Evolutionary conservation across 1,284 basidiomycete species (phyloP).

Genomic region (Abortiporus biennis): DNA sequence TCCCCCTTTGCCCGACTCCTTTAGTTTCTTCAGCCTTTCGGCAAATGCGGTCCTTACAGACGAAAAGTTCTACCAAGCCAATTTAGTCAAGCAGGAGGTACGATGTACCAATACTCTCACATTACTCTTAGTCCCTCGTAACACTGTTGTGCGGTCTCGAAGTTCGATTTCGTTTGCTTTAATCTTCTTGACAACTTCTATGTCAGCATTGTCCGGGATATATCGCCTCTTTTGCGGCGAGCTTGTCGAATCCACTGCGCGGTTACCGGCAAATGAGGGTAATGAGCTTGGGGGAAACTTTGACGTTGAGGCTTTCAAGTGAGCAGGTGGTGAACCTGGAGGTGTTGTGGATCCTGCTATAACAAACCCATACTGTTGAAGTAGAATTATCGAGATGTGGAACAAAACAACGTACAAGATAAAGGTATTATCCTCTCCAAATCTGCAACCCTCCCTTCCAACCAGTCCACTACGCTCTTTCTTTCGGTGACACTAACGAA

Average conservation of each 20-base stretch:
- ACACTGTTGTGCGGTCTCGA: conserved; percentile 67
- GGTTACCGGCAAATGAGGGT: conserved; percentile 31
- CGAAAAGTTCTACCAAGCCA: conserved; percentile 58
- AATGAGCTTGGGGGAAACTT: conserved; percentile 9
- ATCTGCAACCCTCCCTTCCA: conserved; percentile 59
- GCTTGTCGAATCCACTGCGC: conserved; percentile 30
- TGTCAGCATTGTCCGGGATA: conserved; percentile 70
- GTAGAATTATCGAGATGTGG: no score
- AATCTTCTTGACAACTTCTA: conserved; percentile 81
- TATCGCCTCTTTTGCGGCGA: conserved; percentile 71
- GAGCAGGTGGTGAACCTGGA: conserved; percentile 59
- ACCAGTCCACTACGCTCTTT: conserved; percentile 77
- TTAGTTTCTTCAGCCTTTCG: conserved; percentile 73
- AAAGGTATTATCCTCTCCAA: conserved; percentile 55
- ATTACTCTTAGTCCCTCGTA: conserved; percentile 72
- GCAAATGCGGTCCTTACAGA: conserved; percentile 52
- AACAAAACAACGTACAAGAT: conserved; percentile 35
- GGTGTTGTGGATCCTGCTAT: conserved; percentile 49
- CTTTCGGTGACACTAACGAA: conserved; percentile 86
- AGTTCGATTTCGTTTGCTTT: conserved; percentile 69
- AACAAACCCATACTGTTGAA: no score
- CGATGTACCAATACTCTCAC: conserved; percentile 33
- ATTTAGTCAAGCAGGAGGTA: not conserved
- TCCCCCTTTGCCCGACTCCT: conserved; percentile 54
- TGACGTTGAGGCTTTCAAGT: no score